Percentiles rank a stretch among this genome's conserved stretches.
Evolutionary conservation across 2,329 filamentous ascomycete genomes (phyloP).

Genomic region (Zelopaecilomyces penicillatus): DNA sequence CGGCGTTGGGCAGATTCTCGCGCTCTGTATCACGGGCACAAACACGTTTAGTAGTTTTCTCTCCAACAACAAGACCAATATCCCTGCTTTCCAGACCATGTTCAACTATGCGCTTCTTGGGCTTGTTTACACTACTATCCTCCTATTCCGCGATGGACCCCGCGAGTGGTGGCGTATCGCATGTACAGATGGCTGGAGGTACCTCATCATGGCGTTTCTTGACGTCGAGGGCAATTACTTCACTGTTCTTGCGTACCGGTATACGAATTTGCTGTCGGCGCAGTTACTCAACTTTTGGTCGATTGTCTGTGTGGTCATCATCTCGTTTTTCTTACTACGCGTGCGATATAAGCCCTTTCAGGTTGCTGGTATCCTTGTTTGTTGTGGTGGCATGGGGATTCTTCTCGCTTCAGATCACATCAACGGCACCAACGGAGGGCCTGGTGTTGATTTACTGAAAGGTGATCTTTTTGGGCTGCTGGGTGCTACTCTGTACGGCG

Average conservation of each 20-base stretch:
- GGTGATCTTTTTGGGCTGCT: slow-evolving; percentile 88
- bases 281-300: slow-evolving; percentile 99
- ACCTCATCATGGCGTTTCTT: slow-evolving; percentile 82
- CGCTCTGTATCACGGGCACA: slow-evolving; percentile 83
- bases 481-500: slow-evolving; percentile 83
- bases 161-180: slow-evolving; percentile 59
- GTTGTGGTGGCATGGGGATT: slow-evolving; percentile 83
- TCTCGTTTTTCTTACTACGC: slow-evolving; percentile 73
- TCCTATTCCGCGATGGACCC: slow-evolving; percentile 70
- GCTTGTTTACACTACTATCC: slow-evolving; percentile 71
- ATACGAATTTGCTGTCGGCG: slow-evolving; percentile 85
- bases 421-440: slow-evolving; percentile 62
- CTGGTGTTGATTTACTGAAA: slow-evolving; percentile 65
- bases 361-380: slow-evolving; percentile 78
- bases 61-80: slow-evolving; percentile 56
- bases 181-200: slow-evolving; percentile 76
- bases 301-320: slow-evolving; percentile 80
- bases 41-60: slow-evolving; percentile 85
- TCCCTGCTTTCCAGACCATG: slow-evolving; percentile 91
- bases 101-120: slow-evolving; percentile 89
- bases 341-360: slow-evolving; percentile 88
- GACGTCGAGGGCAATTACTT: slow-evolving; percentile 99
- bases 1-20: slow-evolving; percentile 70
- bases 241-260: slow-evolving; percentile 84
- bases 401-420: slow-evolving; percentile 84